Evolutionary conservation across 352 stramenopile species (phyloP), one percentile per base, ranked within the genome.

Genomic region (Pythium biforme): DNA sequence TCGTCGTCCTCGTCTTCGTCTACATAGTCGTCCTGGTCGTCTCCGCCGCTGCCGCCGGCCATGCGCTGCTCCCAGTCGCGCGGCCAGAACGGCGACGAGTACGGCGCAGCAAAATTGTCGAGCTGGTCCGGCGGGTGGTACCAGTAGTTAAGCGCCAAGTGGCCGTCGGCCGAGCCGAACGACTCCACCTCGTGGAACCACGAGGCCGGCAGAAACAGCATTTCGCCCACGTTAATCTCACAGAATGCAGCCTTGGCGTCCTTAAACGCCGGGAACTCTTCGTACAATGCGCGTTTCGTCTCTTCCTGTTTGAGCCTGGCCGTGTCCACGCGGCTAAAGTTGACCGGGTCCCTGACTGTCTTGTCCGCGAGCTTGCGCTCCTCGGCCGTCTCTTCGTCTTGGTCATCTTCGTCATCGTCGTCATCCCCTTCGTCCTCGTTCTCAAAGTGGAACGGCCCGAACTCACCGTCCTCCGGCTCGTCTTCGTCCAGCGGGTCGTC

Each of bases 141-240:
- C 88, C 88, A 96, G 62, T 96, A 96, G 68, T 96, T 96, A 41
- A 96, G 71, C 33, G 88, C 88, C 37, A 96, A 56, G 59, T 96
- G 88, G 14, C 88, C 86, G 25, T 86, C 76, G 4, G 60, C 59
- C 22, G 79, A 75, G 19, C 75, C 74, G 39, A 83, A 90, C 10
- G 92, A 98, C 59, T 89, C 89, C 11, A 99, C 97, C 64, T 98
- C 92, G 70, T 99, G 97, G 72, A 99, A 99, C 96, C 96, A 99
- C 10, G 92, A 97, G 15, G 96, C 95, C 37, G 97, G 97, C 22
- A 99, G 77, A 62, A 98, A 99, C 14, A 99, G 74, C 75, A 98
- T 98, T 48, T 99, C 81, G n/a, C 96, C 96, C 20, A 78, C 88
- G 34, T 85, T 64, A 23, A 99, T 59, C 40, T 97, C 79, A 51